Base-by-base conservation (phyloP, 129 eudicot species). In the Helianthus tuberosus region DNA sequence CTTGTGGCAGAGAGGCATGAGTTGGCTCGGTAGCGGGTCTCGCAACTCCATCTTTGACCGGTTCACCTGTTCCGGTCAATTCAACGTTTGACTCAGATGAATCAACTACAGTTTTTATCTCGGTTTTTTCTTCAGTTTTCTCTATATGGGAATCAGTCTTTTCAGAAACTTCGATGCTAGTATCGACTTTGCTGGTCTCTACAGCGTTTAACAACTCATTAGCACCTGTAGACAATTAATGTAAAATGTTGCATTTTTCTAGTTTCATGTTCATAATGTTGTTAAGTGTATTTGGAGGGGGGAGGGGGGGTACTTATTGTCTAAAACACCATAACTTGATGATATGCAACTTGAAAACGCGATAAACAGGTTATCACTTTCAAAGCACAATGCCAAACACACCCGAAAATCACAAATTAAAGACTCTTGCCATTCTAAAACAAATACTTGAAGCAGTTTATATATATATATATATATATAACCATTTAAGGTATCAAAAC, bases 41-140 rank as follows among this genome's bases (percentile, higher is more conserved):
- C 41, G 25, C 60, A 38, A 12, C 66, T 71, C 61, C 80, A 79
- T 64, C 84, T 71, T 68, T 66, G 66, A 53, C 54, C 47, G 32
- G 52, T 12, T 43, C 61, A 76, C 48, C 55, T 2, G 58, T 55
- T 5, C 44, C 57, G 20, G 58, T 71, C 69, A 62, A 49, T 43
- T 44, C 77, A 13, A 73, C 16, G 52, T 65, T 77, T 39, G 78
- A 48, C 73, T 82, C 79, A 8, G 72, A 79, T 14, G 53, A 73
- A 25, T 57, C 76, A 41, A n/a, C 43, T 68, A 32, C 61, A 29
- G 62, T 57, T 54, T 53, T 15, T 72, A 58, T 46, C 38, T 57
- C 74, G 14, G 64, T 58, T 20, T 63, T 58, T 20, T 66, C 75
- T 73, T 46, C 39, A 13, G 3, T 73, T 57, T 79, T 79, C 62